Evolutionary conservation across 148 eudicot species (phyloP), one percentile per base, ranked within the genome.

Genomic region (Linanthus parryae): DNA sequence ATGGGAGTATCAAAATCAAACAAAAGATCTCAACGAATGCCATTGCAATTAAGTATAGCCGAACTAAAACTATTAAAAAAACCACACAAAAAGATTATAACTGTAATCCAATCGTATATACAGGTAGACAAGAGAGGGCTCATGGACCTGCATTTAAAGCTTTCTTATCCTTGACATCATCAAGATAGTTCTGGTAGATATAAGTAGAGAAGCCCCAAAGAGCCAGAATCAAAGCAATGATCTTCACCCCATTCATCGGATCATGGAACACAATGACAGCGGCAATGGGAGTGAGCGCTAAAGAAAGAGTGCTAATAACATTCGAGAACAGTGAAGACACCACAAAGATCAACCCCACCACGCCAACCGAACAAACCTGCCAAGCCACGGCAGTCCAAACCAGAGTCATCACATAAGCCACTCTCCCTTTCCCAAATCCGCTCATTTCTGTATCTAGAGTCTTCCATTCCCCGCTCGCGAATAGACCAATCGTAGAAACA

Each of bases 301-400:
- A 71, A 8, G 94, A 84, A 23, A 86, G 68, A 0, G 92, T 91
- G 43, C 94, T 83, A 30, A 91, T 86, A 7, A 81, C 97, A 52
- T 91, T 91, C 0, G 97, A 85, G 55, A 91, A 91, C 25, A 91
- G 57, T 11, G 97, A 91, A 5, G 97, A 78, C 15, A 91, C 94
- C 65, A 83, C 51, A 30, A 86, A 86, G 11, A 91, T 77, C 81
- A 91, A 65, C 0, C 97, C 95, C 15, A 91, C 77, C 0, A 76
- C 86, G 38, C 97, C 97, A 22, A 91, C 79, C 0, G 94, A 76
- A 62, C 81, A 78, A n/a, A 86, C 59, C 71, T 91, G 97, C 95
- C 95, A 91, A 33, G 82, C 64, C 13, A 91, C 65, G 0, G 83
- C 84, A 0, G 94, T 86, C 73, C 76, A 79, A 5, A 65, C 73